Conservation (phyloP, 2,329 filamentous ascomycete genomes). For the Harringtonia aguacate region DNA sequence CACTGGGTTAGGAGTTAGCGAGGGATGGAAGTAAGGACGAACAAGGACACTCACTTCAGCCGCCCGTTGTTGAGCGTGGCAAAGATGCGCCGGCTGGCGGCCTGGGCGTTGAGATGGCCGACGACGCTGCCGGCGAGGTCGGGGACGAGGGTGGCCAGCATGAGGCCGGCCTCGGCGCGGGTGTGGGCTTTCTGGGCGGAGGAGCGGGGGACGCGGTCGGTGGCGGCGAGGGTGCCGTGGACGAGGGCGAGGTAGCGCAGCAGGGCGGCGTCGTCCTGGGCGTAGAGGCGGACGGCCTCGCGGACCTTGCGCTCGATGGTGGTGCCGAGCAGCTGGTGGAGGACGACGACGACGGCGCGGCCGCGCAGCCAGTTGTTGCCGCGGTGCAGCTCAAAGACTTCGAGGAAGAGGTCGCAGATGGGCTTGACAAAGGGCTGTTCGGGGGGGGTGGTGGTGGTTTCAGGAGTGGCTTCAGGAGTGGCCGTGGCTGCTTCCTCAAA, state of each 20-base stretch:
- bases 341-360: slow-evolving; percentile 86
- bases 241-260: slow-evolving; percentile 64
- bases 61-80: slow-evolving; percentile 84
- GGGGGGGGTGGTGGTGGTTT: slow-evolving; percentile 80
- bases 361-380: slow-evolving; percentile 97
- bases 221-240: slow-evolving; percentile 50
- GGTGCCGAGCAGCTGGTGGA: slow-evolving; percentile 90
- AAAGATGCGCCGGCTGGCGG: slow-evolving; percentile 78
- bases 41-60: slow-evolving; percentile 58
- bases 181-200: slow-evolving; percentile 66
- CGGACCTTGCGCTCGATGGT: slow-evolving; percentile 94
- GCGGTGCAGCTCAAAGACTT: slow-evolving; percentile 86
- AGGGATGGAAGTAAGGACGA: not conserved
- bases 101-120: slow-evolving; percentile 81
- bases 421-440: slow-evolving; percentile 98
- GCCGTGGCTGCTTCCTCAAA: slow-evolving; percentile 71
- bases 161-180: slow-evolving; percentile 74
- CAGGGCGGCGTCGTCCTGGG: slow-evolving; percentile 74
- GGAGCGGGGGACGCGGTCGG: slow-evolving; percentile 19
- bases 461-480: slow-evolving; percentile 23
- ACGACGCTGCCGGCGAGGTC: slow-evolving; percentile 91
- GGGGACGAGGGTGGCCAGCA: slow-evolving; percentile 81
- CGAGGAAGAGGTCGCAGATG: slow-evolving; percentile 94
- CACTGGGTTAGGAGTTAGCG: slow-evolving; percentile 26
- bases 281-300: slow-evolving; percentile 63